phyloP scores from a whole-genome alignment of 345 rosid genomes.

The Acer campestre region DNA sequence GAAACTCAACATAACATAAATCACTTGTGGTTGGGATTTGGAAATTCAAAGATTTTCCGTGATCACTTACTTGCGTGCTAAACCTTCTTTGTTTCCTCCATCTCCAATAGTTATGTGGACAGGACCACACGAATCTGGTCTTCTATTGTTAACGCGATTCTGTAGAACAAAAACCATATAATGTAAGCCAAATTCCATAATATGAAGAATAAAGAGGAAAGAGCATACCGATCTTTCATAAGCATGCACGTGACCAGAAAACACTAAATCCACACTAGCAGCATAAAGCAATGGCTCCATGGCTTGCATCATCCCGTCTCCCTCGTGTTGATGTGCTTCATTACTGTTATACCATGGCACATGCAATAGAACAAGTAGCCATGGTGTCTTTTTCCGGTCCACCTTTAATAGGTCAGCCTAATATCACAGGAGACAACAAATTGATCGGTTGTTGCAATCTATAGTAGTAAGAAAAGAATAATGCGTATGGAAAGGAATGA shows the following conservation, averaged over 20 bases:
- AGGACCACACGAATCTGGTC: slow-evolving; percentile 69
- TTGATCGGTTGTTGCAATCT: no score
- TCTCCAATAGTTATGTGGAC: slow-evolving; percentile 89
- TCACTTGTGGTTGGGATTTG: neutral
- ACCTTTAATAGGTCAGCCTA: slow-evolving; percentile 85
- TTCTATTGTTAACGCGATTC: slow-evolving; percentile 74
- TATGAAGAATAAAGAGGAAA: slow-evolving; percentile 11
- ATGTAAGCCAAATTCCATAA: slow-evolving; percentile 15
- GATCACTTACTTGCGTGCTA: slow-evolving; percentile 66
- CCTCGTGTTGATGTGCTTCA: slow-evolving; percentile 81
- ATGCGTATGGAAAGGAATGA: neutral
- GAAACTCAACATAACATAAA: slow-evolving; percentile 11
- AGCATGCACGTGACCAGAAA: slow-evolving; percentile 96
- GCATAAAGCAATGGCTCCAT: slow-evolving; percentile 88
- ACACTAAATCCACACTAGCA: slow-evolving; percentile 71
- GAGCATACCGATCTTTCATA: slow-evolving; percentile 82
- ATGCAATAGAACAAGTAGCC: slow-evolving; percentile 83
- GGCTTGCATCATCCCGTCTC: slow-evolving; percentile 74
- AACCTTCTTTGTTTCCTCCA: slow-evolving; percentile 95
- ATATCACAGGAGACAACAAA: slow-evolving; percentile 8
- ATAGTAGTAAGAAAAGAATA: neutral
- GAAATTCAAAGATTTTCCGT: neutral
- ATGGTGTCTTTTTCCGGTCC: slow-evolving; percentile 79
- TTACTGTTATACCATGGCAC: slow-evolving; percentile 98
- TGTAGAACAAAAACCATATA: slow-evolving; percentile 36